Base-by-base conservation (phyloP, 768 basidiomycete genomes). In the Flagelloscypha sp. region DNA sequence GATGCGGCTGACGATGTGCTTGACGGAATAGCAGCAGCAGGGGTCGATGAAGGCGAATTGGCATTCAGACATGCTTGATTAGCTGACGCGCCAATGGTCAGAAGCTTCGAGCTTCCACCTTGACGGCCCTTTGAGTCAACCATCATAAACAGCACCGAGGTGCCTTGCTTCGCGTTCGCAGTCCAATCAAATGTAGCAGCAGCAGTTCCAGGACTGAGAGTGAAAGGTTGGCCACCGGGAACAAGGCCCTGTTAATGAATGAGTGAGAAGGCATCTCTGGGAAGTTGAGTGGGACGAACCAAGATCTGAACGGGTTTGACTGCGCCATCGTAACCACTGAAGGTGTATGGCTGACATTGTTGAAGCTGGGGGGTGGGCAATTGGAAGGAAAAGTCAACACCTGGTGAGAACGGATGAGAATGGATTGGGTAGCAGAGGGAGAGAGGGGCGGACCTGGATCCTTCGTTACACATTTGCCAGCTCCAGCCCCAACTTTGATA, bases 41-140 rank as follows among this genome's bases (percentile, higher is more conserved):
- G 36, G n/a, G 62, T 78, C 4, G 74, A 71, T 9, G 73, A 66
- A 2, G 77, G 76, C 0, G 77, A 80, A 24, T 42, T 48, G 18
- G 49, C 46, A 45, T 66, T 66, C 16, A 84, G 52, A 46, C 83
- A 85, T 13, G 62, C 62, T 16, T 40, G 49, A 35, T 74, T 63
- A 40, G 63, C 63, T 2, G 75, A 70, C 20, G 49, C 50, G 7
- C 62, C 61, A 12, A 84, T 75, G 5, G 44, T 52, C 41, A 52
- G 45, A n/a, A 74, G 40, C 43, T 74, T 66, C n/a, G 77, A 75
- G 38, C 65, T 65, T 13, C 82, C 82, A 32, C 83, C 82, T 37
- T 65, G 61, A 29, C 62, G 55, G 8, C 72, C 70, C 31, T 45
- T 39, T 8, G 70, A 52, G 43, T 79, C 76, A 2, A 62, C 55